These are phyloP conservation scores for Sporothrix euskadiensis DNA, from an alignment of 2,329 filamentous ascomycete genomes.

Conservation along the genomic window DNA sequence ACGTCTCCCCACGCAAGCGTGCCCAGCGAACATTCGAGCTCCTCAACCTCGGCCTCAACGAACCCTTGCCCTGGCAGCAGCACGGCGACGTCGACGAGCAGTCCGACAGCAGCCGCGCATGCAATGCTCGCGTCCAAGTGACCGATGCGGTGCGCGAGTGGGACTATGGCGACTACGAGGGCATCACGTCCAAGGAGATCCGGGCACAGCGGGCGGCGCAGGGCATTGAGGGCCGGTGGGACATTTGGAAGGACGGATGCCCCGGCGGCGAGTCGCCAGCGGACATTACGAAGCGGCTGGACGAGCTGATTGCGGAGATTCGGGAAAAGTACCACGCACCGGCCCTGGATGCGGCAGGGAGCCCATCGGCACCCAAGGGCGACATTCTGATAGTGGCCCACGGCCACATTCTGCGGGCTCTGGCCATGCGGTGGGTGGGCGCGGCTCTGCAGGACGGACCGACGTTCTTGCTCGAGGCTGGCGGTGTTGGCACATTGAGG, in stretches of 20 bases:
- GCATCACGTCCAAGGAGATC: conserved; percentile 72
- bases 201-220: conserved; percentile 55
- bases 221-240: conserved; percentile 65
- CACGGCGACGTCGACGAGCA: conserved; percentile 43
- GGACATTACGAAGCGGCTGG: conserved; percentile 71
- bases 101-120: conserved; percentile 42
- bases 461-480: conserved; percentile 80
- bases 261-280: conserved; percentile 78
- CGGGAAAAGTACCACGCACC: conserved; percentile 60
- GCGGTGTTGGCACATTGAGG: conserved; percentile 80
- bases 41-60: conserved; percentile 70
- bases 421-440: conserved; percentile 82
- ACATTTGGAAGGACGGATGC: conserved; percentile 89
- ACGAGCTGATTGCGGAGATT: conserved; percentile 75
- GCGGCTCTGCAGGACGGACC: conserved; percentile 74
- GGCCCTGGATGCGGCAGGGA: conserved; percentile 50
- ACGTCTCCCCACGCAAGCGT: conserved; percentile 81
- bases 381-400: conserved; percentile 84
- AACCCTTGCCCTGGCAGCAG: conserved; percentile 68
- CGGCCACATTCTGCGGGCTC: conserved; percentile 83
- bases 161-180: conserved; percentile 88
- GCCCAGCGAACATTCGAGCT: conserved; percentile 90
- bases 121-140: conserved; percentile 63
- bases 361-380: conserved; percentile 38
- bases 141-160: conserved; percentile 77